Evolutionary conservation across 2,329 filamentous ascomycete species (phyloP).

Genomic region (Fusarium stilboides): DNA sequence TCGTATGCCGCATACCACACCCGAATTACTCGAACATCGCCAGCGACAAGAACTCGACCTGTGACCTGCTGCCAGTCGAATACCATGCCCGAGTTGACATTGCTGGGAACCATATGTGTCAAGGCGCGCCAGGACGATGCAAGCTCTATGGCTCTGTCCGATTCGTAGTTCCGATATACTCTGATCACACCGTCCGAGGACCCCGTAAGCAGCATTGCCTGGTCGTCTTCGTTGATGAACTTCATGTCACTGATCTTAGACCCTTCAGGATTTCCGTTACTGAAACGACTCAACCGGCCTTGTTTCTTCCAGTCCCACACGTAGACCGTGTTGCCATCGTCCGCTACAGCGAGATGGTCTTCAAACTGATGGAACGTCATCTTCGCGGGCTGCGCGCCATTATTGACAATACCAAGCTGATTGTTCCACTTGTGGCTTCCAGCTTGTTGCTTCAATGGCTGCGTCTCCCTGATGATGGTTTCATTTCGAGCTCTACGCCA

Average conservation of each 20-base stretch:
- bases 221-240: conserved; percentile 99
- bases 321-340: conserved; percentile 90
- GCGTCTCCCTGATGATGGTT: conserved; percentile 90
- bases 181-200: conserved; percentile 96
- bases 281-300: conserved; percentile 84
- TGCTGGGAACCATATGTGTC: conserved; percentile 93
- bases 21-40: conserved; percentile 93
- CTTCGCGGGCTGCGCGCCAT: conserved; percentile 88
- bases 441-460: conserved; percentile 91
- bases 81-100: conserved; percentile 94
- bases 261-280: conserved; percentile 91
- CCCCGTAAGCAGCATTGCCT: conserved; percentile 93
- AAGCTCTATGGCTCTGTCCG: conserved; percentile 81
- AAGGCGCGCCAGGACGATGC: conserved; percentile 93
- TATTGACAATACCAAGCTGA: conserved; percentile 86
- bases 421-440: conserved; percentile 90
- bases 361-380: conserved; percentile 99
- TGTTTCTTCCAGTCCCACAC: conserved; percentile 95
- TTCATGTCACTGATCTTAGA: conserved; percentile 95
- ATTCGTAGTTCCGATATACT: conserved; percentile 93
- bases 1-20: conserved; percentile 97
- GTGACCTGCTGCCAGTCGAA: conserved; percentile 99
- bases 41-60: conserved; percentile 93
- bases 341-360: conserved; percentile 92
- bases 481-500: conserved; percentile 96